Percentiles rank a stretch among this genome's conserved stretches.
phyloP scores from a whole-genome alignment of 208 protist genomes.

The Angomonas desouzai region DNA sequence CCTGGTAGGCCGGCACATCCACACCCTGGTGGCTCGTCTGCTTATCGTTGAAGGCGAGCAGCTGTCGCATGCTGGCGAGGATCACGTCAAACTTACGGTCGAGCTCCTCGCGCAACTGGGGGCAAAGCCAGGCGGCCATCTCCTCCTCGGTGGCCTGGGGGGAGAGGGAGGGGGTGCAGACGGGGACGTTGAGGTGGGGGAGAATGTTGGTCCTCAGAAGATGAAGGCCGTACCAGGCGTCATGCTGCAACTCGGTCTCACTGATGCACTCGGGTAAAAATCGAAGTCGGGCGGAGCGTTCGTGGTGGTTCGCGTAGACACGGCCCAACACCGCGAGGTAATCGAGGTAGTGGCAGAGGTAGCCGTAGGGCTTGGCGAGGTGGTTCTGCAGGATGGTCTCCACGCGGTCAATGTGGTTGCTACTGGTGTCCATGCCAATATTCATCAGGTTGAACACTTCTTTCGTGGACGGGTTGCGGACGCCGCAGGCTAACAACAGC shows the following conservation, averaged over 20 bases:
- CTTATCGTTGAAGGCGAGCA: slow-evolving; percentile 93
- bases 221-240: slow-evolving; percentile 90
- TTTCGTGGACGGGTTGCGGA: slow-evolving; percentile 40
- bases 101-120: slow-evolving; percentile 66
- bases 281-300: slow-evolving; percentile 57
- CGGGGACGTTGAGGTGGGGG: slow-evolving; percentile 77
- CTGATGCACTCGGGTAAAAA: slow-evolving; percentile 74
- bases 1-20: slow-evolving; percentile 95
- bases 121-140: slow-evolving; percentile 47
- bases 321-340: slow-evolving; percentile 73
- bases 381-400: slow-evolving; percentile 90
- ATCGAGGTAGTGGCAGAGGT: slow-evolving; percentile 65
- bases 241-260: slow-evolving; percentile 72
- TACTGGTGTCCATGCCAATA: slow-evolving; percentile 33
- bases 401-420: slow-evolving; percentile 59
- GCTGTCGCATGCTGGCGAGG: slow-evolving; percentile 93
- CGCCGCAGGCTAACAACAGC: slow-evolving; percentile 66
- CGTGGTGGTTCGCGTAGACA: slow-evolving; percentile 80
- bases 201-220: slow-evolving; percentile 87
- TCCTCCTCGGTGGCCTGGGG: slow-evolving; percentile 45
- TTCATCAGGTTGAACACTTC: slow-evolving; percentile 70
- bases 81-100: slow-evolving; percentile 96
- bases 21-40: slow-evolving; percentile 90
- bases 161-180: slow-evolving; percentile 59
- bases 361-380: slow-evolving; percentile 69